Evolutionary conservation across 345 rosid species (phyloP).

Genomic region (Eucalyptus erythrocorys): DNA sequence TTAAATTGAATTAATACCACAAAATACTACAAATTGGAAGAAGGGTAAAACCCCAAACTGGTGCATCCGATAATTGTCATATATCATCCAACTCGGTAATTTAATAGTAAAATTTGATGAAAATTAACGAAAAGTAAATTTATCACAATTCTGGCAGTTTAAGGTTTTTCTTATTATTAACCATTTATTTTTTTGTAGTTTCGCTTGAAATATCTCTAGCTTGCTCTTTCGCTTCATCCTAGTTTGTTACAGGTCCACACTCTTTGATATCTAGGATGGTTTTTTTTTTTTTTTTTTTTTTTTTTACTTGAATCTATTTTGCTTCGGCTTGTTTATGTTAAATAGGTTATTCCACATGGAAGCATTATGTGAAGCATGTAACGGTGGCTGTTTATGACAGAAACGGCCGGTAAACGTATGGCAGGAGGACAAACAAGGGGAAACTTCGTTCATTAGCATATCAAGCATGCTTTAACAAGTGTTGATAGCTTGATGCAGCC

Average conservation of each 20-base stretch:
- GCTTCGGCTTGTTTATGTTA: background rate
- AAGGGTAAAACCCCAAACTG: too few relatives aligned
- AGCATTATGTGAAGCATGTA: background rate
- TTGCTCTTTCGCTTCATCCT: background rate
- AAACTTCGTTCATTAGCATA: background rate
- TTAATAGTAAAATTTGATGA: accelerated
- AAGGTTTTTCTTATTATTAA: too few relatives aligned
- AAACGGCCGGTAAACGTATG: background rate
- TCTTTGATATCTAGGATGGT: background rate
- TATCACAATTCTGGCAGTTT: too few relatives aligned
- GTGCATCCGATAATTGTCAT: accelerated
- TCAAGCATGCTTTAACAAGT: too few relatives aligned
- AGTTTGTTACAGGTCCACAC: background rate
- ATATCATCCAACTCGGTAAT: too few relatives aligned
- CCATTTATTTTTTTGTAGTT: background rate
- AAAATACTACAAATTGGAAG: too few relatives aligned
- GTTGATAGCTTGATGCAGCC: too few relatives aligned
- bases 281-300: background rate
- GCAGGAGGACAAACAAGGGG: background rate
- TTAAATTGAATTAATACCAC: too few relatives aligned
- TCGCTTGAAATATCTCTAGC: background rate
- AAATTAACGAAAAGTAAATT: too few relatives aligned
- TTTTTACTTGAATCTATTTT: background rate
- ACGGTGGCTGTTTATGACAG: background rate
- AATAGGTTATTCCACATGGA: background rate